Evolutionary conservation across 2,329 filamentous ascomycete species (phyloP).

Genomic region (Rugonectria rugulosa): DNA sequence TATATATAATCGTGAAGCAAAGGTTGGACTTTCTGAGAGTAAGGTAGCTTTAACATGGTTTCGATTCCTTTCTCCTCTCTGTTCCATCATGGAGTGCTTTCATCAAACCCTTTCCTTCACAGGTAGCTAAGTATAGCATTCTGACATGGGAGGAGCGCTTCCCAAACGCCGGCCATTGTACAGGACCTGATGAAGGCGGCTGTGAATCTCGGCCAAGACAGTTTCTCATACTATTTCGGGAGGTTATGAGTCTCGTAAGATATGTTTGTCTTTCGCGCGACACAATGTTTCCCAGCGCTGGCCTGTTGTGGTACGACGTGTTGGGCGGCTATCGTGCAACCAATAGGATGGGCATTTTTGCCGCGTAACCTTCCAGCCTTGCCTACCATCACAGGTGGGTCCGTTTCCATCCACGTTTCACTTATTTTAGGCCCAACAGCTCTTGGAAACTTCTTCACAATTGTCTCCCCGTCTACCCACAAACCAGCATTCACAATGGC

Average conservation of each 20-base stretch:
- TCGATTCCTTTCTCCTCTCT: not conserved
- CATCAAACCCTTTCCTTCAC: not conserved
- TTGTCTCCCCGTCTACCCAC: not conserved
- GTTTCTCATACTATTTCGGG: too few species aligned
- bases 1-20: not conserved
- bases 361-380: not conserved
- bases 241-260: too few species aligned
- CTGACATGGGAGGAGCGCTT: not conserved
- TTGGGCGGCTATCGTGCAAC: not conserved
- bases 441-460: not conserved
- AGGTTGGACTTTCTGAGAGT: not conserved
- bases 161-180: not conserved
- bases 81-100: not conserved
- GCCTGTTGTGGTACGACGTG: not conserved
- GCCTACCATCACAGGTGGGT: not conserved
- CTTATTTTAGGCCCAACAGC: not conserved
- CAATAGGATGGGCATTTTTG: not conserved
- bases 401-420: not conserved
- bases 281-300: not conserved
- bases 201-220: not conserved
- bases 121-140: not conserved
- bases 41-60: not conserved
- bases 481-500: not conserved
- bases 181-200: not conserved
- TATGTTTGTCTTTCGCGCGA: too few species aligned